A percentile compares a stretch with the other conserved stretches of the same genome.
Evolutionary conservation across 495 filamentous ascomycete species (phyloP).

Genomic region (Xylaria sp.): DNA sequence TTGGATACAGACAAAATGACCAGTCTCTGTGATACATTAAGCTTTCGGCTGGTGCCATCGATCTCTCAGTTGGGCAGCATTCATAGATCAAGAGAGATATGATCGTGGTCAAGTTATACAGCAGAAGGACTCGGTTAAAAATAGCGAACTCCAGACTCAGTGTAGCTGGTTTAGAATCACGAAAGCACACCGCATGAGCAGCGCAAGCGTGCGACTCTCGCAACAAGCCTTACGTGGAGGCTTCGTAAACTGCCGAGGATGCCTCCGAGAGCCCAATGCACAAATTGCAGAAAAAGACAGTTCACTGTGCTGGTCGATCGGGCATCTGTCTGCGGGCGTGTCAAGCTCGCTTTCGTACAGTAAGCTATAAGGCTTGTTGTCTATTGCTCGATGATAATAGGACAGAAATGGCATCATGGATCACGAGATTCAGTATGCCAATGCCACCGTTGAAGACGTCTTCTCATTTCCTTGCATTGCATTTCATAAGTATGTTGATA

Average conservation of each 20-base stretch:
- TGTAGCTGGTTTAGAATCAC: slow-evolving; percentile 4
- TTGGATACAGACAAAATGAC: slow-evolving; percentile 6
- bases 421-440: not conserved
- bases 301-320: not conserved
- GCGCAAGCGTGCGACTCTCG: slow-evolving; percentile 13
- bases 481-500: slow-evolving; percentile 2
- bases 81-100: not conserved
- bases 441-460: not conserved
- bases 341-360: not conserved
- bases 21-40: not conserved
- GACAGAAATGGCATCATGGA: not conserved
- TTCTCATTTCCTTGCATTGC: not conserved
- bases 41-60: not conserved
- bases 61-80: slow-evolving; percentile 13
- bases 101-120: slow-evolving; percentile 18
- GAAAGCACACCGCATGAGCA: slow-evolving; percentile 6
- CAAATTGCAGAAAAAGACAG: not conserved
- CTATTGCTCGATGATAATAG: slow-evolving; percentile 17
- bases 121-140: not conserved
- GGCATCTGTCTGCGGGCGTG: not conserved
- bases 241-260: slow-evolving; percentile 18
- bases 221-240: slow-evolving; percentile 5
- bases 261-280: not conserved
- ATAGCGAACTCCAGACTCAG: not conserved
- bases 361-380: slow-evolving; percentile 4